Percentiles rank a stretch among this genome's conserved stretches.
phyloP scores from a whole-genome alignment of 2,329 filamentous ascomycete species.

The Pseudohalonectria lignicola region DNA sequence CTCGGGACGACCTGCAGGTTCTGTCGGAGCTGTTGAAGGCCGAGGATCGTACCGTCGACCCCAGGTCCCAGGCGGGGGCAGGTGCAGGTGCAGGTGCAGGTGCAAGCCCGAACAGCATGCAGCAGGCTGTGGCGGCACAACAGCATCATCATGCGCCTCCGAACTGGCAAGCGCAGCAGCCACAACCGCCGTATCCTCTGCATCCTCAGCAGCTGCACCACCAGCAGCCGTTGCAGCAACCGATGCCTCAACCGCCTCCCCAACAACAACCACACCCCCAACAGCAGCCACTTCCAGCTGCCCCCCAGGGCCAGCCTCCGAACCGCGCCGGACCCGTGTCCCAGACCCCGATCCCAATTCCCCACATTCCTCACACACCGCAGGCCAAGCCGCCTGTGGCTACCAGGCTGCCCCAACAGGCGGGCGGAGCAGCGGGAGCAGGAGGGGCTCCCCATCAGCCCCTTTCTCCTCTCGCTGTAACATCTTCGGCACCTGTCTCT shows the following conservation, averaged over 20 bases:
- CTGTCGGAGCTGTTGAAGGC: slow-evolving; percentile 45
- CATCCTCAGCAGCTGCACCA: too few relatives aligned
- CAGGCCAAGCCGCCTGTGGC: not conserved
- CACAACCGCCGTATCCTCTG: too few relatives aligned
- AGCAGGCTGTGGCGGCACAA: too few relatives aligned
- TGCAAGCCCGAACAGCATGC: too few relatives aligned
- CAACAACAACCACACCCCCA: slow-evolving; percentile 1
- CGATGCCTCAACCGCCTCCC: slow-evolving; percentile 2
- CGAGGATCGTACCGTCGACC: too few relatives aligned
- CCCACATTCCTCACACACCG: slow-evolving; percentile 9
- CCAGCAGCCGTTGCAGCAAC: slow-evolving; percentile 1
- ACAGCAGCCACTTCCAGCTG: not conserved
- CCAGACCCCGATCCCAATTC: slow-evolving; percentile 13
- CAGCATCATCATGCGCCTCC: too few relatives aligned
- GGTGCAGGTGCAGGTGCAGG: too few relatives aligned
- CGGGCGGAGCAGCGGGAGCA: not conserved
- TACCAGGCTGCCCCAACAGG: too few relatives aligned
- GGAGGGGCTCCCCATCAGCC: too few relatives aligned
- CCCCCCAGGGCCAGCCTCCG: not conserved
- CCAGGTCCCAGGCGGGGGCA: too few relatives aligned
- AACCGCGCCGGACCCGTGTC: too few relatives aligned
- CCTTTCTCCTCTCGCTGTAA: not conserved
- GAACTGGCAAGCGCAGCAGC: too few relatives aligned
- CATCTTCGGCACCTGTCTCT: not conserved
- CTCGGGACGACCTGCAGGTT: slow-evolving; percentile 50